Conservation (phyloP, 2,329 filamentous ascomycete species). For the Paraphoma sp. region DNA sequence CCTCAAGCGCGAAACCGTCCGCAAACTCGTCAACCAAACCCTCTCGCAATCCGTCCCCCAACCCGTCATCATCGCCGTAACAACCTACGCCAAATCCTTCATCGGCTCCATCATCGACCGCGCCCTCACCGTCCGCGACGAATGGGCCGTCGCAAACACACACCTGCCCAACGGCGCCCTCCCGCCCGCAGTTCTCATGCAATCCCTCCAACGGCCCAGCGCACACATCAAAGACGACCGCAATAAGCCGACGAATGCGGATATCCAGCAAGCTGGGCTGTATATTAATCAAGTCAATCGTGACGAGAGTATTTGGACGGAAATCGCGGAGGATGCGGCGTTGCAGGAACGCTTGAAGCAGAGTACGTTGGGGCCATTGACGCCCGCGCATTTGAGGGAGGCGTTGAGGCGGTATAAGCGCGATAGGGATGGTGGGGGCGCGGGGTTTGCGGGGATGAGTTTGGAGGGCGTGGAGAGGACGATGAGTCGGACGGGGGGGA, state of each 20-base stretch:
- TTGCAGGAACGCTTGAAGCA: constrained; percentile 38
- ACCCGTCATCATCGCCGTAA: constrained; percentile 77
- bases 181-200: constrained; percentile 29
- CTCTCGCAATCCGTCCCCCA: constrained; percentile 79
- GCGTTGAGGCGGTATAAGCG: constrained; percentile 72
- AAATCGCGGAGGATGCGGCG: constrained; percentile 29
- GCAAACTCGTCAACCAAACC: constrained; percentile 79
- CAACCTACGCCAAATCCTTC: constrained; percentile 77
- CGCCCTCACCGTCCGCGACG: constrained; percentile 72
- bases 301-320: constrained; percentile 33
- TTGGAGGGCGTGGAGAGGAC: constrained; percentile 55
- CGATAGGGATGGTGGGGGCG: constrained; percentile 67
- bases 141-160: constrained; percentile 66
- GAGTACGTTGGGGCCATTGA: constrained; percentile 62
- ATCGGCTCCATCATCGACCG: constrained; percentile 77
- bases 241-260: constrained; percentile 35
- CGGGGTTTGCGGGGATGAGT: constrained; percentile 58
- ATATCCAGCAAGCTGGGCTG: constrained; percentile 35
- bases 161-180: constrained; percentile 41
- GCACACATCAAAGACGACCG: constrained; percentile 35
- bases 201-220: constrained; percentile 36
- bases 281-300: constrained; percentile 32
- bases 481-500: constrained; percentile 53
- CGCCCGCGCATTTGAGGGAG: constrained; percentile 77
- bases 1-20: constrained; percentile 71